Percentiles rank a stretch among this genome's conserved stretches.
These are phyloP conservation scores for Lecanicillium sp. DNA, from an alignment of 2,329 filamentous ascomycete genomes.

Conservation along the genomic window DNA sequence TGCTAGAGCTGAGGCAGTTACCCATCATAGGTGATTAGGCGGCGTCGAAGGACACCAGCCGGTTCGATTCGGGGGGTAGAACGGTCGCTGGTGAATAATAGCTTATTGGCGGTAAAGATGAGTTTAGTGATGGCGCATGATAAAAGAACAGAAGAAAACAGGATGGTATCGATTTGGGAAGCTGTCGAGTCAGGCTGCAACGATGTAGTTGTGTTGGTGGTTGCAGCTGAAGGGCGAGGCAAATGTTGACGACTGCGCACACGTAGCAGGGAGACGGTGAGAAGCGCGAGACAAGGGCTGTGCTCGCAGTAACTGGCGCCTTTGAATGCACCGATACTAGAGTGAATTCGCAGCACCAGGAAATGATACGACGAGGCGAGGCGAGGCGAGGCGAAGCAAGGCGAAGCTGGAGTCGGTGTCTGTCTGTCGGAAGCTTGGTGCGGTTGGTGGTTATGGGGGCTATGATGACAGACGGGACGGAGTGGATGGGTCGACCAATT, in stretches of 20 bases:
- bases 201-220: background rate
- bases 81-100: background rate
- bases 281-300: slow-evolving; percentile 2
- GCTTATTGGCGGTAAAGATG: background rate
- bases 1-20: slow-evolving; percentile 81
- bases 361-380: background rate
- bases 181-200: too few species aligned
- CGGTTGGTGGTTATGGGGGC: background rate
- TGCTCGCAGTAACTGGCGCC: background rate
- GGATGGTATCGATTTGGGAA: too few species aligned
- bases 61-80: background rate
- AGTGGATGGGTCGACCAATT: slow-evolving; percentile 7
- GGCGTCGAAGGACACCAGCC: slow-evolving; percentile 5
- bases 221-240: background rate
- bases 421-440: background rate
- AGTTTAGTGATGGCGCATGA: slow-evolving; percentile 5
- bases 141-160: background rate
- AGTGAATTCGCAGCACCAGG: background rate
- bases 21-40: slow-evolving; percentile 59
- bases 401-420: background rate
- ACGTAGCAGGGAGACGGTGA: background rate
- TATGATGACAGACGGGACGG: slow-evolving; percentile 3
- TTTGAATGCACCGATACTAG: background rate
- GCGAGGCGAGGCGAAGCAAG: background rate
- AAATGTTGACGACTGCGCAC: background rate